Evolutionary conservation across 1,284 basidiomycete genomes (phyloP), one percentile per base, ranked within the genome.

Genomic region (Pterula multifida): DNA sequence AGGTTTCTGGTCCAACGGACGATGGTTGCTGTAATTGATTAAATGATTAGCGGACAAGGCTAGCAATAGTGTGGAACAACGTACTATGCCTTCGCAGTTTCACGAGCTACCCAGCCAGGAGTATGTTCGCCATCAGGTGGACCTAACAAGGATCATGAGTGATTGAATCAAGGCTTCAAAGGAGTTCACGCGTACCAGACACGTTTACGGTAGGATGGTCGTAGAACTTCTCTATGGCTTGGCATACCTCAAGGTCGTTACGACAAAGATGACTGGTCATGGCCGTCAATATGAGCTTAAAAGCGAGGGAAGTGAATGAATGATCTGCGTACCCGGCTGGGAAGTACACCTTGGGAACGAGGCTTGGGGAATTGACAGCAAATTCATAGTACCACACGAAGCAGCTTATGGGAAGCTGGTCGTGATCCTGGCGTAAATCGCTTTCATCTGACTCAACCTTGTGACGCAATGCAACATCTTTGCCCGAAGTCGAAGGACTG

Each of bases 1-100:
- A 19, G 55, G 54, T 32, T 51, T 53, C 24, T 55, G 49, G 12
- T 52, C 49, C 6, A 64, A 52, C 13, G 42, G 23, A 25, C 62
- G 60, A 50, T 63, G 61, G 26, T 57, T 56, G 46, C 62, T 64
- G 17, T 9, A 42, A 42, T 17, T 6, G 19, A 42, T n/a, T 19
- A 42, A 35, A n/a, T 35, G 32, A 42, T 17, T 6, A 22, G 13
- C 6, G 21, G 13, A 22, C 9, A 42, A 42, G 39, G 21, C n/a
- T 17, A 6, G 21, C 9, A 17, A 42, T 42, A 4, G 6, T 17
- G 39, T n/a, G 17, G 19, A 42, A 4, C n/a, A 42, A 47, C 45
- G 22, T 11, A 47, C 45, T 25, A 47, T 13, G 45, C 19, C 19
- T 47, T 47, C 13, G 23, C 12, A 24, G 26, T 23, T 23, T 47